Conservation (phyloP, 202 grass and related monocot genomes). For the Bolboschoenoplectus hybrid region DNA sequence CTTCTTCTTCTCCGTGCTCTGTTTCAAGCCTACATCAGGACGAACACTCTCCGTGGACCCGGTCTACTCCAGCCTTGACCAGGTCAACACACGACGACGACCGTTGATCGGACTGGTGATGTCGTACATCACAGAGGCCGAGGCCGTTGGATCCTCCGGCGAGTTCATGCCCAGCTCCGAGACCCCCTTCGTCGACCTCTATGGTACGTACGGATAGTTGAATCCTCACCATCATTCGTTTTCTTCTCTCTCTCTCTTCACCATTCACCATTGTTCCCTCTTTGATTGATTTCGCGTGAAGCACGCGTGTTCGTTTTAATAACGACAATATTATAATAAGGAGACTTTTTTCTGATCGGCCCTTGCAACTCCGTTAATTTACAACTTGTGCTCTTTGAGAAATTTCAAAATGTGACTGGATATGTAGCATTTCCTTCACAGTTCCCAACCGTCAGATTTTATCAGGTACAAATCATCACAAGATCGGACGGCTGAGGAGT, state of each 20-base stretch:
- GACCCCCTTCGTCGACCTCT: slow-evolving; percentile 69
- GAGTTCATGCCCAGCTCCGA: slow-evolving; percentile 52
- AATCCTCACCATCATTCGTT: slow-evolving; percentile 32
- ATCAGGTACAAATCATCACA: neutral
- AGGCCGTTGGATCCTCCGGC: slow-evolving; percentile 62
- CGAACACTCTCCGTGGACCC: slow-evolving; percentile 33
- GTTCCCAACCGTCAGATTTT: neutral
- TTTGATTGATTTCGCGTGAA: neutral
- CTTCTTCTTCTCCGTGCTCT: slow-evolving; percentile 38
- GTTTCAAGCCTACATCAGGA: neutral
- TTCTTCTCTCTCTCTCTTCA: neutral
- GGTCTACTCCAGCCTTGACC: slow-evolving; percentile 31
- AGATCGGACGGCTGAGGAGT: neutral
- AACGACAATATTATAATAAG: neutral
- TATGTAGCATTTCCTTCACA: neutral
- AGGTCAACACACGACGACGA: slow-evolving; percentile 47
- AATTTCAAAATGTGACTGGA: neutral
- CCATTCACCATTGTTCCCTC: neutral
- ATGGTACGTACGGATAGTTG: slow-evolving; percentile 53
- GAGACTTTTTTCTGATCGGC: neutral
- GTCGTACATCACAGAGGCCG: slow-evolving; percentile 63
- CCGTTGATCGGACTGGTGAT: slow-evolving; percentile 72
- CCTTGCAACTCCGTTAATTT: neutral
- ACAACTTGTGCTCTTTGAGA: neutral
- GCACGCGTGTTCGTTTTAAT: neutral